Conservation (phyloP, 148 eudicot species). For the Rhododendron vialii region DNA sequence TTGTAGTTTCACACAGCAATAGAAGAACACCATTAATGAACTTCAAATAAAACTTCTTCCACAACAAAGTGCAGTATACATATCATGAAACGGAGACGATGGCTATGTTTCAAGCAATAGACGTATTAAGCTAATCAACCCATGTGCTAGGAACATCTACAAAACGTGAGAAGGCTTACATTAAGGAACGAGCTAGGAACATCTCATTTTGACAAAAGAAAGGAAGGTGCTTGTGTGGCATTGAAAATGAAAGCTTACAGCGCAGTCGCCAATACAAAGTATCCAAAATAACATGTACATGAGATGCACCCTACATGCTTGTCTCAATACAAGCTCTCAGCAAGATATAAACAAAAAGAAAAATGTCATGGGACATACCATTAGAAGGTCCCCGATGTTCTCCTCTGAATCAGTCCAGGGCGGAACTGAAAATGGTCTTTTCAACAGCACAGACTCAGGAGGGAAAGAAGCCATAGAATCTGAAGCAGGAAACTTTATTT, state of each 20-base stretch:
- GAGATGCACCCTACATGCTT: background rate
- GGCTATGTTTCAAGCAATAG: conserved; percentile 6
- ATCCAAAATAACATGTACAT: background rate
- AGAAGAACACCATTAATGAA: background rate
- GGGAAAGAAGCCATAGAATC: conserved; percentile 49
- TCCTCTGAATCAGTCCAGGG: conserved; percentile 56
- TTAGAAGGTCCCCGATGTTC: conserved; percentile 48
- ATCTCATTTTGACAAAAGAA: background rate
- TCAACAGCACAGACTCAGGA: conserved; percentile 46
- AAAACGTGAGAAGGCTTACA: background rate
- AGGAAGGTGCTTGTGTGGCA: background rate
- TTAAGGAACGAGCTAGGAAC: background rate
- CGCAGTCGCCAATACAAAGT: background rate
- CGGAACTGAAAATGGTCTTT: conserved; percentile 39
- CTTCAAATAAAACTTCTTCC: background rate
- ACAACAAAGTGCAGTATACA: background rate
- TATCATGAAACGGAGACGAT: background rate
- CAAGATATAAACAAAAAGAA: background rate
- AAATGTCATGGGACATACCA: conserved; percentile 29
- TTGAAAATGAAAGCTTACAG: background rate
- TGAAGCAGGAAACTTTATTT: conserved; percentile 16
- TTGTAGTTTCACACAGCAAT: background rate
- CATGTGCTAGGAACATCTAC: background rate
- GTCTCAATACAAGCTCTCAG: background rate
- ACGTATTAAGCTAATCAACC: background rate